Conservation (phyloP, 108 stramenopile species). For the Hondaea fermentalgiana region DNA sequence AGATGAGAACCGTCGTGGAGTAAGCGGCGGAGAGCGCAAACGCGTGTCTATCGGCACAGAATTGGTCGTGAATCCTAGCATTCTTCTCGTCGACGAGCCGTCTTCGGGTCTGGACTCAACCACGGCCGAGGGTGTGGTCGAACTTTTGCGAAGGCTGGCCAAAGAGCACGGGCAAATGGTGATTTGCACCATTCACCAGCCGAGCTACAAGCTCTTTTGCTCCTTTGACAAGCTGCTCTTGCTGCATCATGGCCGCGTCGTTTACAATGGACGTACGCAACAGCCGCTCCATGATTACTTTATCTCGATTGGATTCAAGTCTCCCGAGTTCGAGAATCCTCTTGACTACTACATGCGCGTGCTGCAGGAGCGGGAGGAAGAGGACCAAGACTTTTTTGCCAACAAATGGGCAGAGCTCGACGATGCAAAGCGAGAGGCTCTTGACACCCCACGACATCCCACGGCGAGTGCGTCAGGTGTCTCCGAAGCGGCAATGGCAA, state of each 20-base stretch:
- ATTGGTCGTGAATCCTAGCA: conserved; percentile 17
- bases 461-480: neutral
- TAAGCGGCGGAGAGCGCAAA: conserved; percentile 39
- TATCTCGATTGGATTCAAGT: conserved; percentile 38
- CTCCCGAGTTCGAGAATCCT: neutral
- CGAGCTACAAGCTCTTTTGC: conserved; percentile 65
- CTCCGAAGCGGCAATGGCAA: neutral
- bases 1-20: neutral
- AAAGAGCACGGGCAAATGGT: conserved; percentile 50
- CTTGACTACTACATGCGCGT: conserved; percentile 1
- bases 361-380: neutral
- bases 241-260: conserved; percentile 66
- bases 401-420: neutral
- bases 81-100: conserved; percentile 39
- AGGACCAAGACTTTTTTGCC: neutral
- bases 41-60: conserved; percentile 35
- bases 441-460: neutral
- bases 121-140: conserved; percentile 56
- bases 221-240: conserved; percentile 67
- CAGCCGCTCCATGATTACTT: conserved; percentile 50
- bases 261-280: conserved; percentile 65
- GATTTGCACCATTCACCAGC: conserved; percentile 75
- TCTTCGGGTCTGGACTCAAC: conserved; percentile 60
- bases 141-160: conserved; percentile 17
- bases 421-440: neutral